Evolutionary conservation across 2,329 filamentous ascomycete genomes (phyloP).

Genomic region (Cladophialophora bantiana): DNA sequence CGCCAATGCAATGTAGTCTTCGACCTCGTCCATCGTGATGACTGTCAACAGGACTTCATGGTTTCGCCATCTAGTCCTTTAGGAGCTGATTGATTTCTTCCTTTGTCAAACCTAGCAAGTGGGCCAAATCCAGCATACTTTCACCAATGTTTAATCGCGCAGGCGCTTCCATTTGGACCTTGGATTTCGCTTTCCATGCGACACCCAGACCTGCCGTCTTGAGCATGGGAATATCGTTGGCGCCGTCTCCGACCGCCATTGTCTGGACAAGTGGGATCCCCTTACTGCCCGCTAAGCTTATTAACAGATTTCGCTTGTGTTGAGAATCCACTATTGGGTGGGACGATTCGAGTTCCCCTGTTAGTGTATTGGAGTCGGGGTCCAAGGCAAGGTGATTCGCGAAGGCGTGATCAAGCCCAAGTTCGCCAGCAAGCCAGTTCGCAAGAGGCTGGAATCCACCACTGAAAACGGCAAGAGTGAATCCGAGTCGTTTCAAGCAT

Average conservation of each 20-base stretch:
- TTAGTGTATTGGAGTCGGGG: slow-evolving; percentile 56
- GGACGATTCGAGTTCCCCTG: slow-evolving; percentile 61
- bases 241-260: slow-evolving; percentile 68
- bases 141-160: slow-evolving; percentile 63
- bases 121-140: slow-evolving; percentile 64
- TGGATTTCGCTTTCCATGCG: slow-evolving; percentile 70
- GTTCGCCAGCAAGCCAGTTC: slow-evolving; percentile 77
- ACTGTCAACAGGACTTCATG: background rate
- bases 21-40: background rate
- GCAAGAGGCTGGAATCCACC: slow-evolving; percentile 92
- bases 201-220: slow-evolving; percentile 67
- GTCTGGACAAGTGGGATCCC: slow-evolving; percentile 62
- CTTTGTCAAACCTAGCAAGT: slow-evolving; percentile 62
- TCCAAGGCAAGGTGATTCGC: slow-evolving; percentile 74
- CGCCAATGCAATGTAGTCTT: background rate
- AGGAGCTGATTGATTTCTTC: slow-evolving; percentile 59
- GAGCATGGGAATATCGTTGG: slow-evolving; percentile 72
- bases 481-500: slow-evolving; percentile 77
- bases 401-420: slow-evolving; percentile 86
- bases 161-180: slow-evolving; percentile 68
- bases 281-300: slow-evolving; percentile 62
- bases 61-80: slow-evolving; percentile 24
- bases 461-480: slow-evolving; percentile 87
- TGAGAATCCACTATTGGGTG: slow-evolving; percentile 66
- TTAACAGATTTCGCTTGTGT: slow-evolving; percentile 63